Base-by-base conservation (phyloP, 495 filamentous ascomycete genomes). In the Achaetomiella virescens region DNA sequence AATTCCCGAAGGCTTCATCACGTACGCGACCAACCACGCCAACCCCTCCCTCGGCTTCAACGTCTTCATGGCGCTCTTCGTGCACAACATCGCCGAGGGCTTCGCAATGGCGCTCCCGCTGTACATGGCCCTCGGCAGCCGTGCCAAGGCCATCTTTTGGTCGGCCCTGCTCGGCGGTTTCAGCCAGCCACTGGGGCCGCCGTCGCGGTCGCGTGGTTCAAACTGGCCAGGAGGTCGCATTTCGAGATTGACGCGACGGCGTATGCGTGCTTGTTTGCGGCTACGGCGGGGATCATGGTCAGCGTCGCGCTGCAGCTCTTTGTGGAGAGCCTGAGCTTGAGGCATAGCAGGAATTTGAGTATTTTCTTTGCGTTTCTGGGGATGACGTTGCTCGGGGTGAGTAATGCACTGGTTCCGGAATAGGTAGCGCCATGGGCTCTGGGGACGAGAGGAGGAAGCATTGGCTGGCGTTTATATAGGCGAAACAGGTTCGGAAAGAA, bases 1-100 rank as follows among this genome's bases (percentile, higher is more conserved):
- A 98, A 67, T 85, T 97, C 18, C 95, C 4, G 93, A 98, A 71
- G 93, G 93, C 25, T 97, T 98, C 72, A 97, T 98, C 54, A 98
- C 95, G 27, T 98, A 93, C 69, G 92, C 93, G 9, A 97, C 93
- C 12, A 98, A 97, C 70, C 95, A 98, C 59, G 95, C 90, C 29
- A 96, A 87, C 64, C 90, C 93, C 0, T 74, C 76, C 1, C 84
- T 98, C 2, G 93, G 95, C 12, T 80, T 95, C 63, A 84, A 89
- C 35, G 88, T 98, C 33, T 98, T 98, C 75, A 78, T 97, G 61
- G 93, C 93, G 1, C 81, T 98, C 3, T 96, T 93, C 65, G 91
- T 97, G 57, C 93, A 98, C 75, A 98, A 97, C 71, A 96, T 98
- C 58, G 87, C 90, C 44, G 93, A 98, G 72, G 93, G 93, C 17